These are phyloP conservation scores for Aciculosporium take DNA, from an alignment of 2,329 filamentous ascomycete species.

Conservation along the genomic window DNA sequence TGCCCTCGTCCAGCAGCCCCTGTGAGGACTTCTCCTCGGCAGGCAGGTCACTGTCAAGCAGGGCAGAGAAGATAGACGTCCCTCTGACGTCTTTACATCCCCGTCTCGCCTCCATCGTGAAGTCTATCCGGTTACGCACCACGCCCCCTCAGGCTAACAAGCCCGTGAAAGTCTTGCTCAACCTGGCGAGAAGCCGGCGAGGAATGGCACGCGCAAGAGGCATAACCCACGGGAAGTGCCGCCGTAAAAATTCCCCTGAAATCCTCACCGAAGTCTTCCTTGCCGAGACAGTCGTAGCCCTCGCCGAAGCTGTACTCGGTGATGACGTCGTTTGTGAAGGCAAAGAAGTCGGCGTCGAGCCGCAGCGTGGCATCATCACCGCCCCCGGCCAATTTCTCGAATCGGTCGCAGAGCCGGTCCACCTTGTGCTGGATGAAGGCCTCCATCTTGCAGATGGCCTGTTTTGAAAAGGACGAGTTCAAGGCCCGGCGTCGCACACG, in stretches of 20 bases:
- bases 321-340: slow-evolving; percentile 2
- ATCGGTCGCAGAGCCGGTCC: neutral
- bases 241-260: neutral
- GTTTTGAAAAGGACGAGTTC: slow-evolving; percentile 11
- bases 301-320: slow-evolving; percentile 3
- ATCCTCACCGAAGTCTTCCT: neutral
- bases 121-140: neutral
- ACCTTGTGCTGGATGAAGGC: neutral
- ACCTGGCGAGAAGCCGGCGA: neutral
- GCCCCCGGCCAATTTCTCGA: neutral
- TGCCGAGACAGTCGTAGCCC: neutral
- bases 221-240: neutral
- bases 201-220: neutral
- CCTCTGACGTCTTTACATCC: neutral
- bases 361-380: neutral
- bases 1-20: slow-evolving; percentile 20
- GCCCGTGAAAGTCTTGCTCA: neutral
- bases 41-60: slow-evolving; percentile 14
- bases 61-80: neutral
- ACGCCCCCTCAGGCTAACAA: neutral
- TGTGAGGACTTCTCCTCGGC: slow-evolving; percentile 17
- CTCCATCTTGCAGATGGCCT: slow-evolving; percentile 2
- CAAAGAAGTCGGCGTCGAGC: neutral
- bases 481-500: slow-evolving; percentile 8
- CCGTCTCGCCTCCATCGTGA: neutral